Conservation (phyloP, 768 basidiomycete genomes). For the Tulasnella sp. region DNA sequence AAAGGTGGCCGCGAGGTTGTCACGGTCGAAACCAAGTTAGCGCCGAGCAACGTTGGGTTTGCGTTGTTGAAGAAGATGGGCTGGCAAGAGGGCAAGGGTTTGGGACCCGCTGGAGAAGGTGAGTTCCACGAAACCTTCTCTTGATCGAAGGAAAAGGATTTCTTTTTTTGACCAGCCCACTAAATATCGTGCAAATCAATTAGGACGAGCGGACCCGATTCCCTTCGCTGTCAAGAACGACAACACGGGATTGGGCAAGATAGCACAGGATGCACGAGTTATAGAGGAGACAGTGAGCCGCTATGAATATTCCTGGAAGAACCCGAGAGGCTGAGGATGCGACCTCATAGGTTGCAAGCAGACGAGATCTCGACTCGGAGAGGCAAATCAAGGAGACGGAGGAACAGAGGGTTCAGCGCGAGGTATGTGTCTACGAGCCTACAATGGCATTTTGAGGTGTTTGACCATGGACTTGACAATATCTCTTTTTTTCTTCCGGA, state of each 20-base stretch:
- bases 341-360: conserved; percentile 42
- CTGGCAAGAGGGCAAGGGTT: conserved; percentile 67
- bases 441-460: too few species aligned
- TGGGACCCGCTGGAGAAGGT: conserved; percentile 73
- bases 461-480: not conserved
- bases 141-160: conserved; percentile 3
- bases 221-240: conserved; percentile 74
- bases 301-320: not conserved
- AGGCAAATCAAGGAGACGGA: conserved; percentile 69
- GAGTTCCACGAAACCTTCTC: conserved; percentile 16
- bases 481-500: not conserved
- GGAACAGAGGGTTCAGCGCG: conserved; percentile 59
- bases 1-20: conserved; percentile 49
- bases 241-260: conserved; percentile 67
- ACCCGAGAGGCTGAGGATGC: not conserved
- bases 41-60: conserved; percentile 70
- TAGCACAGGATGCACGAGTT: conserved; percentile 67
- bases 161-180: too few species aligned
- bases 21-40: conserved; percentile 73
- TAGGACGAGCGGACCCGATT: conserved; percentile 73
- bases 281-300: conserved; percentile 55
- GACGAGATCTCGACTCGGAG: conserved; percentile 71
- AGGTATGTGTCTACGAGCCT: conserved; percentile 36
- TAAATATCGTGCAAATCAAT: too few species aligned
- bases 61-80: conserved; percentile 69